phyloP scores from a whole-genome alignment of 108 stramenopile genomes.

The Mediolabrus comicus region DNA sequence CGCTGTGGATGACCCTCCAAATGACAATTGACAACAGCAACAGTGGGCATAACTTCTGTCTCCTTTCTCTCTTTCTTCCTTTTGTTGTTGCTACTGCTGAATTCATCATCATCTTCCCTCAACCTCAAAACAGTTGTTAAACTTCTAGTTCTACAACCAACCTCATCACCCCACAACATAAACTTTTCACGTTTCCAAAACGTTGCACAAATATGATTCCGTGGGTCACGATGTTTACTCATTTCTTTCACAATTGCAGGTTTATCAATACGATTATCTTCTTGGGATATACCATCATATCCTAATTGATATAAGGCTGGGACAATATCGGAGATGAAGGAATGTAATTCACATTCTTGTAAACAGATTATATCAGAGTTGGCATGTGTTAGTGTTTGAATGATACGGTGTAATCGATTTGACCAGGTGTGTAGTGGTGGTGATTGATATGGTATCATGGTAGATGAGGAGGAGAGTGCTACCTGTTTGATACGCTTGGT shows the following conservation, averaged over 20 bases:
- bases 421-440: constrained; percentile 37
- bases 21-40: constrained; percentile 54
- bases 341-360: constrained; percentile 49
- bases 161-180: constrained; percentile 16
- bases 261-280: constrained; percentile 20
- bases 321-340: constrained; percentile 25
- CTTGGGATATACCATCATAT: constrained; percentile 48
- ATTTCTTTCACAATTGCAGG: constrained; percentile 25
- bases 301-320: constrained; percentile 35
- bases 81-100: background rate
- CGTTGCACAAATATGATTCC: constrained; percentile 45
- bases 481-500: background rate
- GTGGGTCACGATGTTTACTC: constrained; percentile 29
- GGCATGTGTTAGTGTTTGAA: constrained; percentile 35
- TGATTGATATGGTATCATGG: background rate
- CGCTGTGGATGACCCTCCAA: constrained; percentile 51
- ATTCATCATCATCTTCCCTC: background rate
- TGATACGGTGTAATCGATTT: constrained; percentile 30
- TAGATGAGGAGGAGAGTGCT: background rate
- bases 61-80: background rate
- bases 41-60: constrained; percentile 7
- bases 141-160: constrained; percentile 18
- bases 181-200: constrained; percentile 49
- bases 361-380: constrained; percentile 46
- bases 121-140: constrained; percentile 34